phyloP scores from a whole-genome alignment of 805 yeast genomes.

The Yamadazyma takamatsuzukensis region DNA sequence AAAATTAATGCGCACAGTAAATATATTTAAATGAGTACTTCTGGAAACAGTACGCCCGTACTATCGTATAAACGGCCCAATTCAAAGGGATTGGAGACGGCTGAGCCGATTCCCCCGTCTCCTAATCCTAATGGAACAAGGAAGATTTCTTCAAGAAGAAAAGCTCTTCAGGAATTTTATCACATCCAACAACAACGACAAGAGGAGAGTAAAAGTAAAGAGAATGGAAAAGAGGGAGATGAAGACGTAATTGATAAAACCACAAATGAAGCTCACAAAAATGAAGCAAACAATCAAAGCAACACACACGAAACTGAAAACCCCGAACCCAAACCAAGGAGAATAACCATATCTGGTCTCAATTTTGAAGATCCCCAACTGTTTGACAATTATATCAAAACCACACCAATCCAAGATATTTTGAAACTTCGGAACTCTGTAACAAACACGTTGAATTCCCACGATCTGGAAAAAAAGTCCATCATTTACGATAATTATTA shows the following conservation, averaged over 20 bases:
- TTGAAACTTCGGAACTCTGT: conserved; percentile 31
- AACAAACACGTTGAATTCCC: conserved; percentile 45
- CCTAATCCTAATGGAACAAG: conserved; percentile 5
- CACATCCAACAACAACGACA: conserved; percentile 20
- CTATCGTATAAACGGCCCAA: conserved; percentile 27
- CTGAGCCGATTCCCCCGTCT: conserved; percentile 2
- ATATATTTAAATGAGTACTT: too few relatives aligned
- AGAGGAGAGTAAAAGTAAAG: too few relatives aligned
- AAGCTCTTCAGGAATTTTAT: conserved; percentile 41
- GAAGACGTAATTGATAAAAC: not conserved
- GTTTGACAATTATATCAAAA: conserved; percentile 18
- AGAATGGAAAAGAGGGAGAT: conserved; percentile 7
- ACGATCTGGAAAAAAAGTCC: conserved; percentile 61
- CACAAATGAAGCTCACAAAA: not conserved
- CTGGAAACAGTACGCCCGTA: conserved; percentile 15
- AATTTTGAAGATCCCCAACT: conserved; percentile 17
- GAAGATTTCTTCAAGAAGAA: conserved; percentile 38
- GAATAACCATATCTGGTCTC: too few relatives aligned
- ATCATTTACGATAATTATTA: conserved; percentile 74
- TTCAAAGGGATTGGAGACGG: conserved; percentile 1
- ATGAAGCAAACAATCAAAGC: too few relatives aligned
- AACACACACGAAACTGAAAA: conserved; percentile 2
- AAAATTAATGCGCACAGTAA: too few relatives aligned
- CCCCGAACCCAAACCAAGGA: not conserved
- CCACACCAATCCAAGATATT: conserved; percentile 25